phyloP scores from a whole-genome alignment of 257 asterid species.

The Dorcoceras hygrometricum region DNA sequence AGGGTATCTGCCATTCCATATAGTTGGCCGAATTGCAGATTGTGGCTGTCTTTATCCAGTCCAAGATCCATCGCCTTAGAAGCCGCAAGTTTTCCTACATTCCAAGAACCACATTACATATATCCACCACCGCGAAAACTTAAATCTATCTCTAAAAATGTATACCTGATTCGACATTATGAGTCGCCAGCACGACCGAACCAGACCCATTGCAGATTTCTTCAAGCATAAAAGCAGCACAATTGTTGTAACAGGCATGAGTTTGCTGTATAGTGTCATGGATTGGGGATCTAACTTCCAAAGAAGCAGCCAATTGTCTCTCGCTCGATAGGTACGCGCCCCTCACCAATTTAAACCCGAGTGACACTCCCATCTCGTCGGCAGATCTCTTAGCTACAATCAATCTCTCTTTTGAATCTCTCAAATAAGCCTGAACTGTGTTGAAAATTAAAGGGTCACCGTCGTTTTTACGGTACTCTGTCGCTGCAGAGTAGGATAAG shows the following conservation, averaged over 20 bases:
- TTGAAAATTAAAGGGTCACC: slow-evolving; percentile 58
- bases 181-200: slow-evolving; percentile 78
- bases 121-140: neutral
- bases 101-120: neutral
- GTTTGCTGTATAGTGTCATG: slow-evolving; percentile 50
- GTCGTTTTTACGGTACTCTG: slow-evolving; percentile 28
- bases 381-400: slow-evolving; percentile 53
- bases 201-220: slow-evolving; percentile 61
- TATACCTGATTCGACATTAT: slow-evolving; percentile 73
- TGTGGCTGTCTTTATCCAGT: slow-evolving; percentile 35
- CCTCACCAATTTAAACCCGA: slow-evolving; percentile 80
- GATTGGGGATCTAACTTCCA: slow-evolving; percentile 54
- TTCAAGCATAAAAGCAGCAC: slow-evolving; percentile 60
- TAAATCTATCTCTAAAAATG: neutral
- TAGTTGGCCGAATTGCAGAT: slow-evolving; percentile 80
- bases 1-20: slow-evolving; percentile 87
- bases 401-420: slow-evolving; percentile 60
- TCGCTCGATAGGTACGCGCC: slow-evolving; percentile 82
- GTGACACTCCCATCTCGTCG: slow-evolving; percentile 43
- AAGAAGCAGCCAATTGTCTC: slow-evolving; percentile 33
- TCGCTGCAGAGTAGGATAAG: slow-evolving; percentile 58
- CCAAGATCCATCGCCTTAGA: slow-evolving; percentile 58
- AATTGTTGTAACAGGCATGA: slow-evolving; percentile 53
- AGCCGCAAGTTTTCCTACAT: slow-evolving; percentile 63
- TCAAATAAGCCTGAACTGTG: slow-evolving; percentile 76